Conservation (phyloP, 2,329 filamentous ascomycete genomes). For the Aspergillus sp. region DNA sequence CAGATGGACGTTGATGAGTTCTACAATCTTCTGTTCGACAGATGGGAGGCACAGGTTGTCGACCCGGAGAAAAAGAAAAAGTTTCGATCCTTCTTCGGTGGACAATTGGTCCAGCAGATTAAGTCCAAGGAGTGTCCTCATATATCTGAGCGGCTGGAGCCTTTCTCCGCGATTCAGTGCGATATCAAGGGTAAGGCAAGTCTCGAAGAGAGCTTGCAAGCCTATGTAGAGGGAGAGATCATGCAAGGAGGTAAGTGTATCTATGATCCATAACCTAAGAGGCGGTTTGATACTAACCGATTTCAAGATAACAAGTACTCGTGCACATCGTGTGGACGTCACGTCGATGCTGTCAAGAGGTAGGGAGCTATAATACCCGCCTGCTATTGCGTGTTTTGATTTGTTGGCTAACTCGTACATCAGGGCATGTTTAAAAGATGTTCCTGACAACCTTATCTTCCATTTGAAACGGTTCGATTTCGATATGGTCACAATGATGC, state of each 20-base stretch:
- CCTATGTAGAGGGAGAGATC: conserved; percentile 92
- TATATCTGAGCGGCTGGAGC: conserved; percentile 81
- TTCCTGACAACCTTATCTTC: conserved; percentile 90
- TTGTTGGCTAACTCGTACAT: conserved; percentile 8
- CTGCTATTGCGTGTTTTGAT: too few relatives aligned
- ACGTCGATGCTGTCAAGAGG: conserved; percentile 90
- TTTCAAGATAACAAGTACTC: conserved; percentile 87
- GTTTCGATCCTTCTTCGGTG: conserved; percentile 80
- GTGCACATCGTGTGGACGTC: conserved; percentile 77
- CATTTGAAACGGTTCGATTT: conserved; percentile 63
- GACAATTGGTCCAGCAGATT: conserved; percentile 86
- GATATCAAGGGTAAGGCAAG: conserved; percentile 87
- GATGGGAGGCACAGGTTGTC: conserved; percentile 75
- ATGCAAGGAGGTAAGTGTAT: conserved; percentile 69
- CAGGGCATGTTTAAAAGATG: conserved; percentile 80
- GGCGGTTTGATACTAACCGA: conserved; percentile 12
- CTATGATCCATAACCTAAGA: too few relatives aligned
- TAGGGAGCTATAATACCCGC: conserved; percentile 23
- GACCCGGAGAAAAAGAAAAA: conserved; percentile 58
- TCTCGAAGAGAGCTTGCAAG: conserved; percentile 77
- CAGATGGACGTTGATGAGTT: conserved; percentile 99
- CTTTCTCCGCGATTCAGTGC: conserved; percentile 90
- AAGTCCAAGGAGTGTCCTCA: conserved; percentile 92
- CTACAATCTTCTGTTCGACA: conserved; percentile 86
- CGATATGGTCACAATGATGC: conserved; percentile 56